phyloP scores from a whole-genome alignment of 73 alveolate species.

The Paramecium pentaurelia region DNA sequence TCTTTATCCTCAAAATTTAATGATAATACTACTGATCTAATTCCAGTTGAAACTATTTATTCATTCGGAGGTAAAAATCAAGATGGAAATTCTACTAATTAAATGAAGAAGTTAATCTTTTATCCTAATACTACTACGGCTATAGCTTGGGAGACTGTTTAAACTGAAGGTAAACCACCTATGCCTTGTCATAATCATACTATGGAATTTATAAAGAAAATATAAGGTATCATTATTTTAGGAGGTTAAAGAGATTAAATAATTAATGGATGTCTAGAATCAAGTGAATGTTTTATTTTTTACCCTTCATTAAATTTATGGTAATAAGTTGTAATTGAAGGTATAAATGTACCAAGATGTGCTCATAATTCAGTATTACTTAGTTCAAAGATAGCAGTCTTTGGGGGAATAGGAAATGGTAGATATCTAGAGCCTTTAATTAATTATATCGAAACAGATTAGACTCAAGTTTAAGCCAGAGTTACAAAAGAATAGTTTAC shows the following conservation, averaged over 20 bases:
- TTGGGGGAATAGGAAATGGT: slow-evolving; percentile 50
- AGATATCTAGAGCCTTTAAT: slow-evolving; percentile 4
- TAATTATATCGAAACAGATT: background rate
- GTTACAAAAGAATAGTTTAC: background rate
- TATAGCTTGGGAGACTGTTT: slow-evolving; percentile 11
- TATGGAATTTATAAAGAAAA: background rate
- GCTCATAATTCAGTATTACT: background rate
- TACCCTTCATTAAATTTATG: background rate
- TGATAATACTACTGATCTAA: background rate
- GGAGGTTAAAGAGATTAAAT: slow-evolving; percentile 29
- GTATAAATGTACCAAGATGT: background rate
- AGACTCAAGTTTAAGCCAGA: background rate
- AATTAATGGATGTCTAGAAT: slow-evolving; percentile 16
- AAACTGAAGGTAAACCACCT: background rate
- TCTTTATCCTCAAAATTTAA: background rate
- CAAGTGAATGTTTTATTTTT: background rate
- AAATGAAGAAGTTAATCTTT: background rate
- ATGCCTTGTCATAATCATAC: slow-evolving; percentile 42
- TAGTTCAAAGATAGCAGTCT: slow-evolving; percentile 17
- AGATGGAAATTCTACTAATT: slow-evolving; percentile 1
- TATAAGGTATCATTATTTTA: background rate
- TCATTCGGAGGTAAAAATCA: slow-evolving; percentile 23
- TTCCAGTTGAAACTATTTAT: background rate
- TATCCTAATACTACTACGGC: background rate
- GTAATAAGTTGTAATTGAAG: background rate